Conservation (phyloP, 2,329 filamentous ascomycete genomes). For the Ceratocystis eucalypticola region DNA sequence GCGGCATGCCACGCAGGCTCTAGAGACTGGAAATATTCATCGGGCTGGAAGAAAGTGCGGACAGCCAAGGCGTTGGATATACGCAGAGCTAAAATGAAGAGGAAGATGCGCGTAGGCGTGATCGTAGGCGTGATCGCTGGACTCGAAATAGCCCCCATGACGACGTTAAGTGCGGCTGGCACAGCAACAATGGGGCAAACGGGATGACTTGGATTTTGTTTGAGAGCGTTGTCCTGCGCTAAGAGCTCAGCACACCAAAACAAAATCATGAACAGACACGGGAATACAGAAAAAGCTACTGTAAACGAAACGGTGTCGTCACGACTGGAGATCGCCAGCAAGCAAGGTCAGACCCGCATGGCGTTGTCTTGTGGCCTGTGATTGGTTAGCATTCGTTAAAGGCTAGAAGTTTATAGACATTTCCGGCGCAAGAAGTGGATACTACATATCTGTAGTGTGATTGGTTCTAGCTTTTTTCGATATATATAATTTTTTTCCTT, state of each 20-base stretch:
- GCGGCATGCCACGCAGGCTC: conserved; percentile 87
- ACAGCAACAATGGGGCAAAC: neutral
- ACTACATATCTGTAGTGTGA: neutral
- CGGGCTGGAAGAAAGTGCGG: conserved; percentile 90
- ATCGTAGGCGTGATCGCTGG: neutral
- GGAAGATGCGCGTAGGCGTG: conserved; percentile 21
- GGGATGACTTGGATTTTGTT: neutral
- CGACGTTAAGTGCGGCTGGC: neutral
- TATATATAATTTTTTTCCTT: no score
- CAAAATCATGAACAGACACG: neutral
- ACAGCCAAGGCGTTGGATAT: conserved; percentile 66
- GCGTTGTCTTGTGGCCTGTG: neutral
- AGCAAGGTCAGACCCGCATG: neutral
- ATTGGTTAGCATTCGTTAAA: neutral
- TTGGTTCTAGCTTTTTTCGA: neutral
- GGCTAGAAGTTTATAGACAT: neutral
- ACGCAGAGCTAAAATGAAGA: conserved; percentile 50
- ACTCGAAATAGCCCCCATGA: neutral
- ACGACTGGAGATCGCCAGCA: conserved; percentile 8
- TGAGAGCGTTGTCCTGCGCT: neutral
- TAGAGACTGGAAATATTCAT: conserved; percentile 92
- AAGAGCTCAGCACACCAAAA: neutral
- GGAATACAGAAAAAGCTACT: conserved; percentile 12
- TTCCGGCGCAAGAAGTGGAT: neutral
- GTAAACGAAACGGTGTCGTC: conserved; percentile 16